Evolutionary conservation across 345 rosid genomes (phyloP).

Genomic region (Moricandia arvensis): DNA sequence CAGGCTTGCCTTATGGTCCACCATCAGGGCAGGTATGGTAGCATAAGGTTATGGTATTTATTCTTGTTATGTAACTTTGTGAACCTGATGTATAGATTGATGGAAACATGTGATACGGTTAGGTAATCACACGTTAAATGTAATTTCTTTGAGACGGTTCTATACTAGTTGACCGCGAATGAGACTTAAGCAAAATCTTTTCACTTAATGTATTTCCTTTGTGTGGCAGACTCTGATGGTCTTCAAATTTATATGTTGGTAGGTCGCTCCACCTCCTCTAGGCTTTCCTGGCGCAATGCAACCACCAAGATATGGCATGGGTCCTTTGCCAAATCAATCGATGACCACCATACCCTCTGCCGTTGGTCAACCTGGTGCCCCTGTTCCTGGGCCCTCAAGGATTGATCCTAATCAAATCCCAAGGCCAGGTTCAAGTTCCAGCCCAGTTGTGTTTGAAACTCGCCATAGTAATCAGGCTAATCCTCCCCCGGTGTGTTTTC

Average conservation of each 20-base stretch:
- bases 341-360: slow-evolving; percentile 79
- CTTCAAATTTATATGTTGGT: slow-evolving; percentile 37
- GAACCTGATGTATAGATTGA: not conserved
- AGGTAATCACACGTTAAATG: not conserved
- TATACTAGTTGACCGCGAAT: slow-evolving; percentile 7
- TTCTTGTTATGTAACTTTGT: slow-evolving; percentile 22
- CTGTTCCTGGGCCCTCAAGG: slow-evolving; percentile 67
- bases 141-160: not conserved
- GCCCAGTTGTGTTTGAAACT: slow-evolving; percentile 69
- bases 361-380: slow-evolving; percentile 72
- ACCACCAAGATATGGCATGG: slow-evolving; percentile 76
- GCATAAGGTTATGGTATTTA: slow-evolving; percentile 42
- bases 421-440: slow-evolving; percentile 77
- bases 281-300: slow-evolving; percentile 59
- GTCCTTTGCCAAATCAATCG: slow-evolving; percentile 75
- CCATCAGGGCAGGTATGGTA: slow-evolving; percentile 54
- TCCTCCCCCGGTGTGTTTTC: slow-evolving; percentile 75
- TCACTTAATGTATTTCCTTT: slow-evolving; percentile 30
- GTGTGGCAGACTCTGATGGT: slow-evolving; percentile 32
- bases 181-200: slow-evolving; percentile 5
- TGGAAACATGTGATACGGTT: not conserved
- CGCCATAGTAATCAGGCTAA: slow-evolving; percentile 85
- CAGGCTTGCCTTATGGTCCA: slow-evolving; percentile 63
- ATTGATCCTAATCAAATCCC: slow-evolving; percentile 98
- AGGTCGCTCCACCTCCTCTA: slow-evolving; percentile 63